Evolutionary conservation across 1,139 yeast genomes (phyloP).

Genomic region (Blastobotrys illinoisensis): DNA sequence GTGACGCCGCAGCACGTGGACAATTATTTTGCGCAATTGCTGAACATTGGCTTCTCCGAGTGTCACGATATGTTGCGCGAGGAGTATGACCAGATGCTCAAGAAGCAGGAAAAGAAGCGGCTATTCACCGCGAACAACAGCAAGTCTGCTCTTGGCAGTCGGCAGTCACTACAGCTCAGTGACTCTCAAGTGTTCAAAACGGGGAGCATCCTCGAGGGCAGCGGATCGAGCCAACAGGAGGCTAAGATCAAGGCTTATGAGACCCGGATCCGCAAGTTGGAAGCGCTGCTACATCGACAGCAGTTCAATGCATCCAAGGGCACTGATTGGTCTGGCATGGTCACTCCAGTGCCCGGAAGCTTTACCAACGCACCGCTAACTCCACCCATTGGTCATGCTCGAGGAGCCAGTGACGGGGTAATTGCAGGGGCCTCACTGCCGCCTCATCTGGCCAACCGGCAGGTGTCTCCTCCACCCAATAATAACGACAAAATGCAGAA

Average conservation of each 20-base stretch:
- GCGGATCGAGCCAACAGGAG: conserved; percentile 2
- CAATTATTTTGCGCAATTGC: conserved; percentile 21
- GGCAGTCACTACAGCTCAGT: neutral
- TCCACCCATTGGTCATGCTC: conserved; percentile 6
- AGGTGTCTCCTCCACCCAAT: neutral
- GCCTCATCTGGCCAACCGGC: neutral
- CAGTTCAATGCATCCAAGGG: conserved; percentile 20
- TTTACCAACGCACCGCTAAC: conserved; percentile 8
- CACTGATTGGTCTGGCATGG: conserved; percentile 7
- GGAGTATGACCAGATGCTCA: conserved; percentile 24
- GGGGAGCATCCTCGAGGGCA: conserved; percentile 8
- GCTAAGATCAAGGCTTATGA: conserved; percentile 28
- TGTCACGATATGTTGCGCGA: conserved; percentile 21
- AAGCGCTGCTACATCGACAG: conserved; percentile 35
- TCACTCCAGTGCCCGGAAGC: conserved; percentile 7
- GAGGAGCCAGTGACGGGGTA: neutral
- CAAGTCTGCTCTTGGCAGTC: neutral
- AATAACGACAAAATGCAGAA: conserved; percentile 10
- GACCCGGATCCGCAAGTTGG: conserved; percentile 35
- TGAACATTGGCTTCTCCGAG: conserved; percentile 20
- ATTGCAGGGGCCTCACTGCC: neutral
- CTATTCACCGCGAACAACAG: neutral
- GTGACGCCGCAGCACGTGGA: conserved; percentile 13
- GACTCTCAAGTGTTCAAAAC: conserved; percentile 9
- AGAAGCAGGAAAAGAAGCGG: conserved; percentile 5